These are phyloP conservation scores for Paramecium sexaurelia DNA, from an alignment of 73 alveolate species.

Conservation along the genomic window DNA sequence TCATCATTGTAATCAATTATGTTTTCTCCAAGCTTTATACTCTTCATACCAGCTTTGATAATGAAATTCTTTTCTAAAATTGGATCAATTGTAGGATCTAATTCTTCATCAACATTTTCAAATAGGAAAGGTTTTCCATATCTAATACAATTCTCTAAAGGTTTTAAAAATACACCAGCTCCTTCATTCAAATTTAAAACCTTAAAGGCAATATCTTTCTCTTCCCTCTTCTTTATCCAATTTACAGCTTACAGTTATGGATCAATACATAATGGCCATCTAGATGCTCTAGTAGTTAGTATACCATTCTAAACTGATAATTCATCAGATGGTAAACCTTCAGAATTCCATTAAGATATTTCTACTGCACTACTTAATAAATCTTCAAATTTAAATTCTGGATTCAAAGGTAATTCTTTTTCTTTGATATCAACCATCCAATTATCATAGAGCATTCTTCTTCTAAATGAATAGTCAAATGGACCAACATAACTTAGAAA, in stretches of 20 bases:
- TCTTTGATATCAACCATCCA: conserved; percentile 93
- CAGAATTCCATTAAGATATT: conserved; percentile 95
- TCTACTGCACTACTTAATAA: conserved; percentile 98
- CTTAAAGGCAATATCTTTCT: conserved; percentile 77
- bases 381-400: conserved; percentile 93
- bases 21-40: conserved; percentile 88
- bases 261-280: conserved; percentile 99
- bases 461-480: conserved; percentile 92
- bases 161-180: conserved; percentile 79
- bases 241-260: conserved; percentile 98
- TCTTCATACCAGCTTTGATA: conserved; percentile 86
- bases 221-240: conserved; percentile 93
- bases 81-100: conserved; percentile 94
- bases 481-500: conserved; percentile 99
- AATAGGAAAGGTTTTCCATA: conserved; percentile 96
- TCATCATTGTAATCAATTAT: conserved; percentile 86
- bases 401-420: conserved; percentile 89
- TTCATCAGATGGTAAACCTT: conserved; percentile 91
- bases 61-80: conserved; percentile 92
- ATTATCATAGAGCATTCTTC: conserved; percentile 94
- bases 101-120: conserved; percentile 97
- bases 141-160: conserved; percentile 87
- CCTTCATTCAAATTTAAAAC: conserved; percentile 81
- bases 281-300: conserved; percentile 92
- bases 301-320: conserved; percentile 98